These are phyloP conservation scores for Cryomyces antarcticus DNA, from an alignment of 495 filamentous ascomycete genomes.

Conservation along the genomic window DNA sequence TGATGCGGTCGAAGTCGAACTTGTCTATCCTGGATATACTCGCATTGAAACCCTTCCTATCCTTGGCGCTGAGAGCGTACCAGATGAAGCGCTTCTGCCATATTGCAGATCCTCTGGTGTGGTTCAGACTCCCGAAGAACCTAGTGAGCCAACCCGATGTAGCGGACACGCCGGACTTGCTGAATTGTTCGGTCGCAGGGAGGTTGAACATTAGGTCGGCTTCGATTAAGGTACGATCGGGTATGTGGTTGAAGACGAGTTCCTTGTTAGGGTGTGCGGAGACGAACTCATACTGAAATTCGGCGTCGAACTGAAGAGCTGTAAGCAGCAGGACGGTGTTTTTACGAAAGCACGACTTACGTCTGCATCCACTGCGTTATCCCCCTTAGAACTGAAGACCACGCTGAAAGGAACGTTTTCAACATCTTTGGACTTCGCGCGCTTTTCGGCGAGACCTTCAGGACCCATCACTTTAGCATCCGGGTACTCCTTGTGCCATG, in stretches of 20 bases:
- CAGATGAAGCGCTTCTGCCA: constrained; percentile 68
- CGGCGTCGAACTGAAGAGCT: constrained; percentile 43
- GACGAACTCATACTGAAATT: constrained; percentile 78
- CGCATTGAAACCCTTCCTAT: constrained; percentile 47
- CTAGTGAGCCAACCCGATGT: constrained; percentile 39
- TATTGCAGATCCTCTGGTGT: constrained; percentile 38
- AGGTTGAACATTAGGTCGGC: constrained; percentile 87
- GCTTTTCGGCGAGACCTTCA: constrained; percentile 73
- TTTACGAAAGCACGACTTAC: no score
- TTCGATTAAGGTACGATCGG: constrained; percentile 64
- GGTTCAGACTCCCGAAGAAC: constrained; percentile 38
- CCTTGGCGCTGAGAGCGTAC: constrained; percentile 43
- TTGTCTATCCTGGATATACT: constrained; percentile 43
- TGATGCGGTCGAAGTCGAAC: constrained; percentile 77
- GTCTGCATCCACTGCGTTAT: no score
- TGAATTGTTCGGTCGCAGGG: constrained; percentile 76
- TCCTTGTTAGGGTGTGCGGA: constrained; percentile 66
- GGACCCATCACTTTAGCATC: constrained; percentile 61
- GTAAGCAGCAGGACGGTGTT: no score
- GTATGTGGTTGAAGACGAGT: constrained; percentile 68
- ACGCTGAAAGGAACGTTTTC: constrained; percentile 46
- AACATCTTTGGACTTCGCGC: constrained; percentile 37
- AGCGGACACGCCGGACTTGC: constrained; percentile 28
- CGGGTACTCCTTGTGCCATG: constrained; percentile 67
- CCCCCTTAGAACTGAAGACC: constrained; percentile 27